Base-by-base conservation (phyloP, 1,284 basidiomycete genomes). In the Boletus sp. region DNA sequence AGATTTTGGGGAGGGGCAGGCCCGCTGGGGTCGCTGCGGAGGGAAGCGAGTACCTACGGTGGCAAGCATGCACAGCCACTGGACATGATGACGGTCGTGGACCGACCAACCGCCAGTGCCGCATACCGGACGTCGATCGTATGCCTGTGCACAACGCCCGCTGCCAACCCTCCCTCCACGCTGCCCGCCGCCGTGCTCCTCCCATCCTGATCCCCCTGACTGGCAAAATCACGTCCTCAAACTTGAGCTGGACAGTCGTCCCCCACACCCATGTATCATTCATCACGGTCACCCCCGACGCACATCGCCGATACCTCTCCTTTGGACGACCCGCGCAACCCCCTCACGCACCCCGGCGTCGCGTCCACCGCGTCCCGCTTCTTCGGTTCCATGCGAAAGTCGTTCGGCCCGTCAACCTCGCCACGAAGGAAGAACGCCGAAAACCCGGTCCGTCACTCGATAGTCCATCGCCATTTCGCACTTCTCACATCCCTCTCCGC, bases 341-440 rank as follows among this genome's bases (percentile, higher is more conserved):
- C 48, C 7, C 41, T 38, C 36, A 9, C 50, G 6, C 36, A 41
- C 7, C 48, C 55, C 25, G 47, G 57, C 8, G 50, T 62, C 38
- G 45, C 56, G 14, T 33, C 52, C 17, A 51, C 60, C 29, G 60
- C 66, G 5, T 67, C 63, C 8, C 62, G 61, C 32, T 62, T 65
- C 41, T 56, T 65, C 20, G 44, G 58, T 17, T 69, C 67, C 35
- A 55, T 65, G 59, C 62, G 63, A 13, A 68, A 45, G 44, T 58
- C 66, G 13, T 58, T 69, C 39, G 52, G 40, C 26, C 51, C 62
- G 2, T 51, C 52, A 8, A 38, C 39, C 39, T 42, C 61, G 13
- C 53, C 58, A 7, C 65, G 60, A 23, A 50, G 52, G 44, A 65
- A 53, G 48, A 38, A 49, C 14, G 9, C 41, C 32, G 54, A 54